These are phyloP conservation scores for Yamadazyma sp. DNA, from an alignment of 805 yeast species.

Conservation along the genomic window DNA sequence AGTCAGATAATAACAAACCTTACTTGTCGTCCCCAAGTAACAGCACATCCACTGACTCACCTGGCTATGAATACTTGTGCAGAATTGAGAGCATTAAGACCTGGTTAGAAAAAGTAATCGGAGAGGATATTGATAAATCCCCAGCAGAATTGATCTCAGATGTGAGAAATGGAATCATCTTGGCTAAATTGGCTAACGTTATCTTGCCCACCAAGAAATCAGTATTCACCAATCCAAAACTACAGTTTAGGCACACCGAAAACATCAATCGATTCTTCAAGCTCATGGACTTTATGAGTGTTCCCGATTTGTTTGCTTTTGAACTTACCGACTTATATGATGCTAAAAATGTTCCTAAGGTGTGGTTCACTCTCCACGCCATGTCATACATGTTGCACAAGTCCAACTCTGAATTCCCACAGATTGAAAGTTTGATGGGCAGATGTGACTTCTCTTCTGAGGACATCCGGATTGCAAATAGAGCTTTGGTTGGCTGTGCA, in stretches of 20 bases:
- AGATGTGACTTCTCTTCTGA: conserved; percentile 61
- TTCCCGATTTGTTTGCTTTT: conserved; percentile 86
- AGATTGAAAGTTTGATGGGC: conserved; percentile 62
- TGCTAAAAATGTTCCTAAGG: conserved; percentile 88
- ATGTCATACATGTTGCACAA: conserved; percentile 69
- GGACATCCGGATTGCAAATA: conserved; percentile 68
- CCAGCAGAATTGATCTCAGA: conserved; percentile 62
- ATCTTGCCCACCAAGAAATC: conserved; percentile 65
- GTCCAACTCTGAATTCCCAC: conserved; percentile 53
- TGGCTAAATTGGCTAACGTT: conserved; percentile 74
- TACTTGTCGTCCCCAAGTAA: conserved; percentile 30
- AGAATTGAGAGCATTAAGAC: conserved; percentile 77
- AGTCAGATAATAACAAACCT: conserved; percentile 14
- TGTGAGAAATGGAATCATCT: conserved; percentile 77
- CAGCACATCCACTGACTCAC: conserved; percentile 30
- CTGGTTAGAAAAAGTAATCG: conserved; percentile 70
- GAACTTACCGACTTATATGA: conserved; percentile 93
- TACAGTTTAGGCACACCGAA: conserved; percentile 89
- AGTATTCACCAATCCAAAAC: conserved; percentile 51
- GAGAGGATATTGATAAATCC: conserved; percentile 53
- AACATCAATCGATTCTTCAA: conserved; percentile 83
- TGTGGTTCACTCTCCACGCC: conserved; percentile 90
- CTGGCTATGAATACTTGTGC: conserved; percentile 73
- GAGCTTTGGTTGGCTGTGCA: conserved; percentile 63
- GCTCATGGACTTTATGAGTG: conserved; percentile 63